Percentiles rank a stretch among this genome's conserved stretches.
Evolutionary conservation across 805 yeast genomes (phyloP).

Genomic region (Pichia thaimueangensis): DNA sequence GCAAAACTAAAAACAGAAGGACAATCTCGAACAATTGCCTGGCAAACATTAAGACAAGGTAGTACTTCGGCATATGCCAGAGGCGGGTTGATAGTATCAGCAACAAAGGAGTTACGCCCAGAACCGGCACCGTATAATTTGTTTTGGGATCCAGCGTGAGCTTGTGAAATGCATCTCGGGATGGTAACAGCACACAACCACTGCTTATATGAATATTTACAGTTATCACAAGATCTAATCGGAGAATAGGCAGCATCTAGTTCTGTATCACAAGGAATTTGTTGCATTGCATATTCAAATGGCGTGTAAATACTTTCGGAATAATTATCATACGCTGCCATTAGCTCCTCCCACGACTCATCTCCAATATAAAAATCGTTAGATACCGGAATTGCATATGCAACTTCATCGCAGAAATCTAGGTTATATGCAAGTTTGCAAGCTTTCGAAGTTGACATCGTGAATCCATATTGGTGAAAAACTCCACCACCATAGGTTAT

Average conservation of each 20-base stretch:
- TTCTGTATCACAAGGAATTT: constrained; percentile 67
- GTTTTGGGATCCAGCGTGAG: constrained; percentile 36
- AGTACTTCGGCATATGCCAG: constrained; percentile 65
- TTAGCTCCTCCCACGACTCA: constrained; percentile 31
- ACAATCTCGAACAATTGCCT: constrained; percentile 74
- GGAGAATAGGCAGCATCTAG: constrained; percentile 68
- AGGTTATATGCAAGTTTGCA: constrained; percentile 73
- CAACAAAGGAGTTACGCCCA: constrained; percentile 58
- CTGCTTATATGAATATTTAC: constrained; percentile 61
- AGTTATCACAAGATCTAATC: constrained; percentile 63
- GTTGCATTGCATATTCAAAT: constrained; percentile 71
- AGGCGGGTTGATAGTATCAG: constrained; percentile 46
- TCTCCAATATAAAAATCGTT: constrained; percentile 21
- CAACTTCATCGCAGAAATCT: constrained; percentile 73
- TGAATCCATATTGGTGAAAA: constrained; percentile 50
- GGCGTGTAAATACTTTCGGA: constrained; percentile 53
- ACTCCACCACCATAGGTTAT: constrained; percentile 54
- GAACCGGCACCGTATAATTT: constrained; percentile 38
- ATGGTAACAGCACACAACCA: constrained; percentile 90
- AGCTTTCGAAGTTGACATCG: constrained; percentile 44
- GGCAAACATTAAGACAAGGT: constrained; percentile 82
- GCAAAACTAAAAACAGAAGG: constrained; percentile 68
- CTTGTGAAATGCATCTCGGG: constrained; percentile 68
- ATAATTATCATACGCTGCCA: constrained; percentile 52
- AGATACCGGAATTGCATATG: constrained; percentile 75